phyloP scores from a whole-genome alignment of 345 rosid species.

The Citrus mangshanensis region DNA sequence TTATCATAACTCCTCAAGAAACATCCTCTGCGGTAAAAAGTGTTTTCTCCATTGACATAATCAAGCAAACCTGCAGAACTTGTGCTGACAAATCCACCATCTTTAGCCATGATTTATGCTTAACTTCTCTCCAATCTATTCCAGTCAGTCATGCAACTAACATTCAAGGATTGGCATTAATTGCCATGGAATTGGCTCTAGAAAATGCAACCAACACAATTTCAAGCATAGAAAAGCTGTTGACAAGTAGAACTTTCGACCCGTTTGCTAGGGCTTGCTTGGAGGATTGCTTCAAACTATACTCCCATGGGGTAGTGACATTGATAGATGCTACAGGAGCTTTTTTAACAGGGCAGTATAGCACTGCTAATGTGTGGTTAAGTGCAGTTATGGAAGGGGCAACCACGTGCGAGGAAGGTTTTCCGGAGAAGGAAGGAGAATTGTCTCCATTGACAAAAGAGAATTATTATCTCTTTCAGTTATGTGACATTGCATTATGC shows the following conservation, averaged over 20 bases:
- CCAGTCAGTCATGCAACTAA: conserved; percentile 45
- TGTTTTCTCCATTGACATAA: conserved; percentile 15
- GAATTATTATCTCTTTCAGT: conserved; percentile 45
- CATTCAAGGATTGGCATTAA: conserved; percentile 45
- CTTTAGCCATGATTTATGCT: conserved; percentile 41
- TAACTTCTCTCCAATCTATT: conserved; percentile 36
- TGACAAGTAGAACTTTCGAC: conserved; percentile 26
- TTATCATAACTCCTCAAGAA: background rate
- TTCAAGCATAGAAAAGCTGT: conserved; percentile 33
- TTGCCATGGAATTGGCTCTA: conserved; percentile 56
- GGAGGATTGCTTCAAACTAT: conserved; percentile 47
- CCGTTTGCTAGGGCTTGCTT: conserved; percentile 32
- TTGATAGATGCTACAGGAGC: conserved; percentile 42
- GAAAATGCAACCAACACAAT: conserved; percentile 48
- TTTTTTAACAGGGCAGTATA: conserved; percentile 34
- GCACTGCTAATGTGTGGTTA: conserved; percentile 32
- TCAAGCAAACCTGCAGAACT: conserved; percentile 41
- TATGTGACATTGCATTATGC: conserved; percentile 52
- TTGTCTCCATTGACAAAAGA: conserved; percentile 42
- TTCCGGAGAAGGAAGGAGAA: conserved; percentile 34
- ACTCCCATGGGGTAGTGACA: conserved; percentile 33
- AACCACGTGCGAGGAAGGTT: conserved; percentile 54
- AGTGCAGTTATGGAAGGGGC: conserved; percentile 51
- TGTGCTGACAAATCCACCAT: conserved; percentile 34
- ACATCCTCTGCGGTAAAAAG: background rate